A percentile compares a stretch with the other conserved stretches of the same genome.
Conservation (phyloP, 2,329 filamentous ascomycete genomes). For the Penicillium freii region DNA sequence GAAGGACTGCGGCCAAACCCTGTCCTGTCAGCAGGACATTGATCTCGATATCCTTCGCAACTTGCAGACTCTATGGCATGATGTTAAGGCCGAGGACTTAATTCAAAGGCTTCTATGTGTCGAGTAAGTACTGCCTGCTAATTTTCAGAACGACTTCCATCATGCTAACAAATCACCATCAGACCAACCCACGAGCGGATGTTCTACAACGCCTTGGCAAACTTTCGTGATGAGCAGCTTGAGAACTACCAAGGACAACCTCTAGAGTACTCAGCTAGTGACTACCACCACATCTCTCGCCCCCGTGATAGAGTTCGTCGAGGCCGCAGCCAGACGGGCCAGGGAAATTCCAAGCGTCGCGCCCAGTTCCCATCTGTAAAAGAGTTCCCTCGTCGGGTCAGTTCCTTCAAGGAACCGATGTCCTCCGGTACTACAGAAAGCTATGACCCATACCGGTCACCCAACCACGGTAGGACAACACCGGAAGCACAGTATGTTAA, state of each 20-base stretch:
- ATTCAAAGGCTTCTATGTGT: conserved; percentile 64
- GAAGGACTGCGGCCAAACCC: conserved; percentile 61
- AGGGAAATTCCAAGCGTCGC: conserved; percentile 41
- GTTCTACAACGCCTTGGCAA: conserved; percentile 82
- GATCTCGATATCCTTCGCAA: conserved; percentile 81
- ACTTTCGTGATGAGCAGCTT: conserved; percentile 77
- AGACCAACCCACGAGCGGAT: conserved; percentile 87
- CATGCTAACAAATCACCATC: conserved; percentile 1
- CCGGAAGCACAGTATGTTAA: conserved; percentile 62
- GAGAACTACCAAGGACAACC: conserved; percentile 79
- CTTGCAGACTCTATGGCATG: conserved; percentile 88
- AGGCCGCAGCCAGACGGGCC: conserved; percentile 29
- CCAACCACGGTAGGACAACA: conserved; percentile 52
- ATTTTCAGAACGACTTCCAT: too few relatives aligned
- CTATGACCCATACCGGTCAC: conserved; percentile 82
- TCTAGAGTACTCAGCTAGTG: conserved; percentile 80
- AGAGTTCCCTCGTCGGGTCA: conserved; percentile 50
- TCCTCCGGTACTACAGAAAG: conserved; percentile 55
- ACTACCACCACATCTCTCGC: conserved; percentile 75
- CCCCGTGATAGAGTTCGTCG: conserved; percentile 33
- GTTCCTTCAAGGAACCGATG: conserved; percentile 49
- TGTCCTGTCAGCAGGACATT: conserved; percentile 64
- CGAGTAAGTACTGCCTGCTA: conserved; percentile 52
- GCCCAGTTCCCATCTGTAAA: conserved; percentile 59
- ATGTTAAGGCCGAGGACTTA: conserved; percentile 70